Percentiles rank a stretch among this genome's conserved stretches.
Conservation (phyloP, 768 basidiomycete genomes). For the Imleria badia region DNA sequence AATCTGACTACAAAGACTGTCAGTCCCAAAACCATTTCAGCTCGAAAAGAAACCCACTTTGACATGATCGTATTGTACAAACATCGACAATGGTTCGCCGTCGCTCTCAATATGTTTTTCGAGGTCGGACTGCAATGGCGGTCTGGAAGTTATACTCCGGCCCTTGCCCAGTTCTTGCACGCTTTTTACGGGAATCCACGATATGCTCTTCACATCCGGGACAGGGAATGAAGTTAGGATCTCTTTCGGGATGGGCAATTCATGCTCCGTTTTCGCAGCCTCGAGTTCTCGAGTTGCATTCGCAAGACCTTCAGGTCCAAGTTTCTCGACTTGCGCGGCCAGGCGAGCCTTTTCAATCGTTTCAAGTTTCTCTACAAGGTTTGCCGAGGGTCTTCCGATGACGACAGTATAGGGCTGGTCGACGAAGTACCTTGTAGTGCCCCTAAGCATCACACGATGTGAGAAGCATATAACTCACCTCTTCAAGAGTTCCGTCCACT, state of each 20-base stretch:
- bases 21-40: not conserved
- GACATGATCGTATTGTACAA: conserved; percentile 92
- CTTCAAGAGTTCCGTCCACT: conserved; percentile 77
- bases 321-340: conserved; percentile 58
- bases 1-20: conserved; percentile 69
- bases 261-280: conserved; percentile 85
- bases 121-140: conserved; percentile 44
- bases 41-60: conserved; percentile 47
- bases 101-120: conserved; percentile 66
- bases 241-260: conserved; percentile 74
- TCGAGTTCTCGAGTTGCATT: conserved; percentile 67
- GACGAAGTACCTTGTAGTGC: conserved; percentile 66
- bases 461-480: conserved; percentile 48
- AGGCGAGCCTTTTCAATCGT: conserved; percentile 78
- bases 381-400: conserved; percentile 84
- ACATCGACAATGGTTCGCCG: conserved; percentile 72
- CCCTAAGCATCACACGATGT: conserved; percentile 9
- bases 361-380: conserved; percentile 77
- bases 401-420: conserved; percentile 73
- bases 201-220: conserved; percentile 85
- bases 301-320: conserved; percentile 82
- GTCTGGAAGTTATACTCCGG: conserved; percentile 31
- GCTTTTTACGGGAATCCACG: conserved; percentile 83
- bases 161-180: conserved; percentile 61
- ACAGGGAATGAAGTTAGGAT: conserved; percentile 86